Base-by-base conservation (phyloP, 2,329 filamentous ascomycete species). In the Cytospora piceicola region DNA sequence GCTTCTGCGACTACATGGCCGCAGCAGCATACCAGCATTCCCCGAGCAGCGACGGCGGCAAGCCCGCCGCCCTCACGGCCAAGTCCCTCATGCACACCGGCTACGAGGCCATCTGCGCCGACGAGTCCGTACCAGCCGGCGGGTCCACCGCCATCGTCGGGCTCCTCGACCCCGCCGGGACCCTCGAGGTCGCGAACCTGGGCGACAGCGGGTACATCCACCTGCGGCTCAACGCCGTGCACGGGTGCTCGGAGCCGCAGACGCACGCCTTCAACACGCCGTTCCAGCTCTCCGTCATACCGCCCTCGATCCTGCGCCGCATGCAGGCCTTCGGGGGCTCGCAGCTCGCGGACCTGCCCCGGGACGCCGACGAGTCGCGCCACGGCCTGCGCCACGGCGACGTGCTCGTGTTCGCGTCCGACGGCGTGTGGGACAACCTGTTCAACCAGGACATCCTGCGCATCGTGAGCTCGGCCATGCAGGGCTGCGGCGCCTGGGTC, bases 221-320 rank as follows among this genome's bases (percentile, higher is more conserved):
- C 68, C 83, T 98, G 67, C 88, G 93, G 17, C 85, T 92, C 30
- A 96, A 94, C 71, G 92, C 91, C 17, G 91, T 99, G 36, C 90
- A 95, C 76, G 86, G 90, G 64, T 90, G 88, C 74, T 96, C 93
- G 2, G 86, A 89, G 57, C 90, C 93, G 29, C 95, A 99, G 78
- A 97, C 93, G 0, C 95, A 99, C 77, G 93, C 90, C 53, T 99
- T 99, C 84, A 99, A 99, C 78, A 98, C 95, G 0, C 95, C 95
- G 0, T 99, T 92, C 75, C 95, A 99, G 77, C 85, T 99, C 51
- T 94, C 93, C 62, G 88, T 97, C 61, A 89, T 97, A 9, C 94
- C 95, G 0, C 86, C 90, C 4, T 87, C 86, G 71, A 89, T 97
- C 78, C 85, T 93, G 64, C 86, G 88, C 27, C 91, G 95, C 72